Base-by-base conservation (phyloP, 2,329 filamentous ascomycete species). In the Colletotrichum horii region DNA sequence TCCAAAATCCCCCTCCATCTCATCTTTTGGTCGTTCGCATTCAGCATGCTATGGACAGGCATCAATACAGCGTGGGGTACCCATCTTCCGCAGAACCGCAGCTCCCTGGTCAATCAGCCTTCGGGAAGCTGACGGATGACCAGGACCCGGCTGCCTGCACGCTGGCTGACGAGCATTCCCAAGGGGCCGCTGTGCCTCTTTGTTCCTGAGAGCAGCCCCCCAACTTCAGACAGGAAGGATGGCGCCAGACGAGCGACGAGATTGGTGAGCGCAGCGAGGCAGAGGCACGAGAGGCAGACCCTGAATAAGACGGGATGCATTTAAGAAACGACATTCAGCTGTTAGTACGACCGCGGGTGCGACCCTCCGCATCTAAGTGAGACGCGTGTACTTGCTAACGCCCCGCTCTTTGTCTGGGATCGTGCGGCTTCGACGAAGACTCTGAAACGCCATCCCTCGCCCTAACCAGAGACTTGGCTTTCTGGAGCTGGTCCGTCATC, bases 401-500 rank as follows among this genome's bases (percentile, higher is more conserved):
- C 22, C 48, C 74, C 74, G 68, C 70, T 74, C 43, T 30, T 61
- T n/a, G 61, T 26, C 73, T 38, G 15, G 70, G 74, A 76, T 76
- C 56, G 15, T 73, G 70, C 32, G 43, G 74, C 64, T 76, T 75
- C 66, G 22, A 75, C 66, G 61, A 71, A 75, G 60, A 75, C 38
- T 71, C 74, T 77, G 76, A 77, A 77, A 77, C 76, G 64, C 69
- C 65, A 52, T 62, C 64, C 71, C 67, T 48, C 30, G 48, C 43
- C 28, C 38, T 70, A 52, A 38, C 55, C 48, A 73, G 32, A 38
- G 69, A 67, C 64, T 74, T 74, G 74, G 70, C 66, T 75, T 72
- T 76, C 43, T 66, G 28, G 34, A 75, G 74, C 71, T 75, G 65
- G 69, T 38, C 60, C 30, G 15, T 34, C 60, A 22, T 38, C 43